These are phyloP conservation scores for Sapria himalayana DNA, from an alignment of 345 rosid genomes.

Conservation along the genomic window DNA sequence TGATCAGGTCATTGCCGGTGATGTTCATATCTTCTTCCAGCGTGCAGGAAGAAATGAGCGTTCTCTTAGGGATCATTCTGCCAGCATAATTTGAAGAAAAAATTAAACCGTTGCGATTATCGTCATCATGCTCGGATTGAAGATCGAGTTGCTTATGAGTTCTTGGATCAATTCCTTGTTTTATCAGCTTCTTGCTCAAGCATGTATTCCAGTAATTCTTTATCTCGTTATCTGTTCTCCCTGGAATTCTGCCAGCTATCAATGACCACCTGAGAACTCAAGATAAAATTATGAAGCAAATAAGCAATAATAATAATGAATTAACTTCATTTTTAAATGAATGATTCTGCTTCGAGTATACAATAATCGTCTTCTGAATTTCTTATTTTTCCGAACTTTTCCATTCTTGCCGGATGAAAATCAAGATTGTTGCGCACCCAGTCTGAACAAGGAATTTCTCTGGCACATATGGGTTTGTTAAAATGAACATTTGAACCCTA, in stretches of 20 bases:
- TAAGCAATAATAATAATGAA: too few relatives aligned
- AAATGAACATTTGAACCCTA: too few relatives aligned
- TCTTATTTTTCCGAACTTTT: too few relatives aligned
- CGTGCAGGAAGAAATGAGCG: constrained; percentile 7
- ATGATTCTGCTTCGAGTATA: too few relatives aligned
- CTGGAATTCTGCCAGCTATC: constrained; percentile 82
- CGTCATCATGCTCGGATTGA: constrained; percentile 4
- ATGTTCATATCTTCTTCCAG: constrained; percentile 9
- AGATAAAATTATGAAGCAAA: not conserved
- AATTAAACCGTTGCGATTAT: constrained; percentile 4
- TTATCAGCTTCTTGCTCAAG: constrained; percentile 55
- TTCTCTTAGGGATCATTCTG: constrained; percentile 5
- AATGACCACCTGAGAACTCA: constrained; percentile 38
- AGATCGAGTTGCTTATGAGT: constrained; percentile 49
- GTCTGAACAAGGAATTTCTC: too few relatives aligned
- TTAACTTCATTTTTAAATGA: too few relatives aligned
- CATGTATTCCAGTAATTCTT: constrained; percentile 90
- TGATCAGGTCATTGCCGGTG: constrained; percentile 1
- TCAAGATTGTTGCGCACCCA: too few relatives aligned
- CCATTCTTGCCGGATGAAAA: too few relatives aligned
- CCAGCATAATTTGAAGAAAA: constrained; percentile 9
- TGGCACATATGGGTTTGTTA: too few relatives aligned
- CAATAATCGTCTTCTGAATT: too few relatives aligned
- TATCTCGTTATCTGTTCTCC: constrained; percentile 75
- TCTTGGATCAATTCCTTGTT: constrained; percentile 67